These are phyloP conservation scores for Barnettozyma californica DNA, from an alignment of 805 yeast genomes.

Conservation along the genomic window DNA sequence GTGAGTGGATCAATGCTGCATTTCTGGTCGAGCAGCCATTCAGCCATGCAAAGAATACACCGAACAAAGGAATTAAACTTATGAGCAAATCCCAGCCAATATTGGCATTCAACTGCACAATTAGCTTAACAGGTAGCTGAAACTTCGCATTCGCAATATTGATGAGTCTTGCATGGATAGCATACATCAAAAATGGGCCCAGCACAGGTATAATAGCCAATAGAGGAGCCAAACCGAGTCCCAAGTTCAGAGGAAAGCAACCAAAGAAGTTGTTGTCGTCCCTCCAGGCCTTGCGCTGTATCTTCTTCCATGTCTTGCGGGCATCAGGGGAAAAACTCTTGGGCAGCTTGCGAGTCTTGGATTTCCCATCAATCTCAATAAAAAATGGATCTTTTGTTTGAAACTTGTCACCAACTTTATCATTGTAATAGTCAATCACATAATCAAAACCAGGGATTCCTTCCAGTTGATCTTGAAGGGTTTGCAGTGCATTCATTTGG, in stretches of 20 bases:
- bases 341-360: constrained; percentile 57
- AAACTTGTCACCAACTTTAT: constrained; percentile 58
- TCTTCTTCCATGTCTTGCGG: constrained; percentile 59
- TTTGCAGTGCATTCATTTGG: constrained; percentile 19
- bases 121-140: constrained; percentile 50
- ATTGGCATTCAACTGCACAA: constrained; percentile 71
- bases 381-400: constrained; percentile 64
- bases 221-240: constrained; percentile 74
- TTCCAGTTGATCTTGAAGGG: constrained; percentile 32
- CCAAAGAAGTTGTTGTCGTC: constrained; percentile 84
- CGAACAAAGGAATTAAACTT: constrained; percentile 75
- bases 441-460: constrained; percentile 54
- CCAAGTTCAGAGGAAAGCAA: constrained; percentile 67
- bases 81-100: constrained; percentile 69
- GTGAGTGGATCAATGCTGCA: constrained; percentile 68
- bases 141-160: constrained; percentile 52
- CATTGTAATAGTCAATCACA: constrained; percentile 56
- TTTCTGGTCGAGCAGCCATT: constrained; percentile 85
- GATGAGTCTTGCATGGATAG: constrained; percentile 65
- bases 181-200: constrained; percentile 84
- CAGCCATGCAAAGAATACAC: constrained; percentile 73
- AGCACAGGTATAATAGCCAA: constrained; percentile 68
- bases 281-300: constrained; percentile 79
- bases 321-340: constrained; percentile 53
- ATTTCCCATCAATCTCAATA: constrained; percentile 46